Evolutionary conservation across 805 yeast species (phyloP), one percentile per base, ranked within the genome.

Genomic region (Wickerhamomyces ciferrii): DNA sequence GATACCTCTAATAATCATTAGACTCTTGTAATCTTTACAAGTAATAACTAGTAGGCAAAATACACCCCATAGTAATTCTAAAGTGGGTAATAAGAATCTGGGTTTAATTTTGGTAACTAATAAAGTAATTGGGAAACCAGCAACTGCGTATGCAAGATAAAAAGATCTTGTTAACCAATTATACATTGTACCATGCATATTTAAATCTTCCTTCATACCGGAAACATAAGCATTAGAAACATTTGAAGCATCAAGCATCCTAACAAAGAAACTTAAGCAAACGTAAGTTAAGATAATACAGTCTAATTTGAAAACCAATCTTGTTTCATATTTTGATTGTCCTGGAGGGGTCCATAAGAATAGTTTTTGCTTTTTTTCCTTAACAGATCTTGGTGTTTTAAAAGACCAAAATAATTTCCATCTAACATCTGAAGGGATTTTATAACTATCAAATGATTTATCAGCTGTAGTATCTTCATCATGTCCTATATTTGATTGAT

Each of bases 141-240:
- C 24, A n/a, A 27, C 41, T 3, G 29, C 3, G n/a, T 39, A 39
- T 15, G 19, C 29, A n/a, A 24, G 15, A 10, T 24, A 23, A n/a
- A 39, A 39, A 3, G 14, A 24, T 4, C 14, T 25, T 7, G 20
- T 25, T n/a, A 39, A 25, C 17, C 27, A 25, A 17, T 39, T 78
- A 47, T 82, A 69, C 50, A 80, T 77, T 2, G 18, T 18, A 14
- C 84, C 85, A 43, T 68, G 56, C 70, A 84, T 73, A 5, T 69
- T 68, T 37, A 82, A 65, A 34, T 69, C 78, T 53, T 73, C 78
- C 48, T 72, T 61, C 75, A 83, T 69, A 14, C 84, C 83, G 19
- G 80, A 72, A 36, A 78, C 80, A 53, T 81, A 83, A 2, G 87
- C 87, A 54, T 81, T 79, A 50, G 72, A 73, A 44, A 83, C 58